Base-by-base conservation (phyloP, 2,329 filamentous ascomycete species). In the Cercospora berteroae region DNA sequence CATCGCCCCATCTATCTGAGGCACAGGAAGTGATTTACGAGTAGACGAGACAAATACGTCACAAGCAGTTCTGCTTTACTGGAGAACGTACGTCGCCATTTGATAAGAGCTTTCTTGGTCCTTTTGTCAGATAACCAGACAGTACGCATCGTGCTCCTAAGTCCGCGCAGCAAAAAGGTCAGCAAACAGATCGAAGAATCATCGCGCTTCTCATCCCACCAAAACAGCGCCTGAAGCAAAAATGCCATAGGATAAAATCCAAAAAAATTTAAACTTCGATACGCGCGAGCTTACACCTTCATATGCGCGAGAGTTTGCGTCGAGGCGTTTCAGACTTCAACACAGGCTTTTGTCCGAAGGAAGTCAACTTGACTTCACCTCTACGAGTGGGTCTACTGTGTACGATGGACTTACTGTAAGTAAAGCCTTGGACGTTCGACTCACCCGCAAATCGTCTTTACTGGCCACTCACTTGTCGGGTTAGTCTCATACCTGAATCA, bases 361-460 rank as follows among this genome's bases (percentile, higher is more conserved):
- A 63, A 63, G 42, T 63, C 60, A 63, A 63, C 60, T 63, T 63
- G 60, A 63, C 60, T 50, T 63, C 60, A 63, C 44, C 60, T 62
- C 59, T 50, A 27, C 36, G 36, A n/a, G 36, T 39, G 36, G 36
- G 36, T 39, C 36, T 39, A n/a, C 27, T 1, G 36, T n/a, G 6
- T n/a, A 39, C 36, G 10, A 33, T 20, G 12, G 31, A 18, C 23
- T 27, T 16, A 39, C 1, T 39, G 6, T 16, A 39, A n/a, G 36
- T 1, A 6, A 39, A n/a, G 13, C 0, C 33, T 39, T 6, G 16
- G 13, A 5, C 36, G 6, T 39, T n/a, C 36, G 6, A n/a, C n/a
- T n/a, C 36, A 1, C 16, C 6, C 36, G 36, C 36, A 7, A 39
- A 39, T 39, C 2, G 5, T n/a, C 36, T 39, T 3, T 2, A 7